Percentiles rank a stretch among this genome's conserved stretches.
These are phyloP conservation scores for Xylaria venustula DNA, from an alignment of 495 filamentous ascomycete genomes.

Conservation along the genomic window DNA sequence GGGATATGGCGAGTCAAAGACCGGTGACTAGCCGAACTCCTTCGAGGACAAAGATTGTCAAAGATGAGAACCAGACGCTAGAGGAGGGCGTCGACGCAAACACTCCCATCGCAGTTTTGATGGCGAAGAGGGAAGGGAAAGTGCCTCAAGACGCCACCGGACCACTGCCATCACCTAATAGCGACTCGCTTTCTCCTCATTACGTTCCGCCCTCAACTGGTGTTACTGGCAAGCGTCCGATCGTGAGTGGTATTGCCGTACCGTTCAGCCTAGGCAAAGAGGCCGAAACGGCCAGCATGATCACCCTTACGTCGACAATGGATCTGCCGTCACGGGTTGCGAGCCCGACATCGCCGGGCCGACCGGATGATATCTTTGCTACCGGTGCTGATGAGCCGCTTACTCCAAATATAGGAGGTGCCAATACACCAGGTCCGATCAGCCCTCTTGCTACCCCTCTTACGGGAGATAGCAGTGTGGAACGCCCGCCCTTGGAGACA, in stretches of 20 bases:
- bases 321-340: conserved; percentile 24
- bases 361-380: conserved; percentile 2
- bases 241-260: conserved; percentile 48
- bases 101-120: conserved; percentile 30
- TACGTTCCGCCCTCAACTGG: conserved; percentile 33
- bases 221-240: conserved; percentile 45
- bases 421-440: not conserved
- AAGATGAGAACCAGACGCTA: conserved; percentile 40
- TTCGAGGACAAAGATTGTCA: conserved; percentile 39
- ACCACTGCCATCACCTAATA: conserved; percentile 4
- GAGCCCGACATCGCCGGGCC: conserved; percentile 22
- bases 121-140: conserved; percentile 28
- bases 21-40: conserved; percentile 24
- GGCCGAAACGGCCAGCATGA: conserved; percentile 54
- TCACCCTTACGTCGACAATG: conserved; percentile 42
- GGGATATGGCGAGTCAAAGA: conserved; percentile 11
- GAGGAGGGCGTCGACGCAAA: conserved; percentile 27
- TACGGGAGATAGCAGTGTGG: not conserved
- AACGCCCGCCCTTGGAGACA: conserved; percentile 38
- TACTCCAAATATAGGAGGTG: not conserved
- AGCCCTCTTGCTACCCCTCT: conserved; percentile 1
- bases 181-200: conserved; percentile 19
- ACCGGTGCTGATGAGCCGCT: conserved; percentile 10
- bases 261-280: conserved; percentile 52
- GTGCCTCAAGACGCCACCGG: conserved; percentile 8